phyloP scores from a whole-genome alignment of 176 grass and related monocot species.

The Musa beccarii region DNA sequence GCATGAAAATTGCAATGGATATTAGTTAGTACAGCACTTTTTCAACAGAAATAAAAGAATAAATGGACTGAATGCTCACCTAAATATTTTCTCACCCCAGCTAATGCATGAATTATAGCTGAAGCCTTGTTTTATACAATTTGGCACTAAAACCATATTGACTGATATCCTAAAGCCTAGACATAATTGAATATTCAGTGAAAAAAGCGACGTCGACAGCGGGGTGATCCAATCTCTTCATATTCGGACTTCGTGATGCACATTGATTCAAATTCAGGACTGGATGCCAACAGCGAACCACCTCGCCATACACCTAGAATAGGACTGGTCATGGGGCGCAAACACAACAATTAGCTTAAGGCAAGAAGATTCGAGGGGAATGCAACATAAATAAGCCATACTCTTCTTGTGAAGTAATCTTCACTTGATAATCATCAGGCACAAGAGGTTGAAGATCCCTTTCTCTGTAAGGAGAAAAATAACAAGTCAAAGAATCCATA shows the following conservation, averaged over 20 bases:
- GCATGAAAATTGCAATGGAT: neutral
- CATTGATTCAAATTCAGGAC: conserved; percentile 78
- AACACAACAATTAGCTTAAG: neutral
- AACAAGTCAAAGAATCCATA: neutral
- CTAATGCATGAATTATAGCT: neutral
- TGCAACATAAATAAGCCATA: conserved; percentile 18
- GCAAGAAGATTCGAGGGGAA: neutral
- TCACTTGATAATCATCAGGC: conserved; percentile 60
- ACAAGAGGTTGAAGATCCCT: conserved; percentile 85
- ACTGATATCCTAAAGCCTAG: neutral
- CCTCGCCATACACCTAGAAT: conserved; percentile 86
- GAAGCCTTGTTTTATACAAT: neutral
- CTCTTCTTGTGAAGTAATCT: conserved; percentile 78
- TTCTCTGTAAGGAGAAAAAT: conserved; percentile 41
- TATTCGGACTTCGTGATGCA: conserved; percentile 77
- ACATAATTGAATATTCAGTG: conserved; percentile 33
- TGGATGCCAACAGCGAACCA: conserved; percentile 69
- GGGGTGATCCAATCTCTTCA: conserved; percentile 77
- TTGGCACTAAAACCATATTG: neutral
- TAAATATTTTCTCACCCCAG: neutral
- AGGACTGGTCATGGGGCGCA: conserved; percentile 33
- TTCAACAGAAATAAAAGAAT: neutral
- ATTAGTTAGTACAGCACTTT: neutral
- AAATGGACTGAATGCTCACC: neutral
- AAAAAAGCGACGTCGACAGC: conserved; percentile 77